These are phyloP conservation scores for Lanzia echinophila DNA, from an alignment of 2,329 filamentous ascomycete species.

Conservation along the genomic window DNA sequence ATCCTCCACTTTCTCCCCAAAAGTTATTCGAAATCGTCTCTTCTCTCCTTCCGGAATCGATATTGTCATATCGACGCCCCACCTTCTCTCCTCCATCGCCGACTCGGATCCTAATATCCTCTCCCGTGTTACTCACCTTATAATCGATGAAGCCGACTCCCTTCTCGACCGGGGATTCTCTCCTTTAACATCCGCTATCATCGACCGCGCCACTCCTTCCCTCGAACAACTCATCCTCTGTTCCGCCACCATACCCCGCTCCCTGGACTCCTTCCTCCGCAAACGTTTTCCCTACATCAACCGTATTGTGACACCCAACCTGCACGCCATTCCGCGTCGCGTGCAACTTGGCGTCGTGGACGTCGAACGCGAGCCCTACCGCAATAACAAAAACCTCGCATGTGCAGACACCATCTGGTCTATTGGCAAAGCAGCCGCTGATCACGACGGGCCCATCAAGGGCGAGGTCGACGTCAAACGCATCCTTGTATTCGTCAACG, in stretches of 20 bases:
- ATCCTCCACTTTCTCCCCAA: slow-evolving; percentile 68
- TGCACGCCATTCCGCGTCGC: slow-evolving; percentile 90
- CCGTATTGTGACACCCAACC: slow-evolving; percentile 86
- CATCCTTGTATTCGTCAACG: slow-evolving; percentile 93
- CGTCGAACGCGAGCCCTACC: slow-evolving; percentile 85
- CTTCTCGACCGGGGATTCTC: slow-evolving; percentile 90
- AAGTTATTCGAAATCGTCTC: slow-evolving; percentile 75
- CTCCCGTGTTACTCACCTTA: slow-evolving; percentile 79
- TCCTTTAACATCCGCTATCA: slow-evolving; percentile 71
- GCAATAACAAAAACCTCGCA: slow-evolving; percentile 84
- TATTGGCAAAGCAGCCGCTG: slow-evolving; percentile 69
- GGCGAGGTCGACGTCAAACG: slow-evolving; percentile 65
- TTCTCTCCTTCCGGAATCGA: slow-evolving; percentile 80
- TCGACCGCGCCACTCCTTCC: slow-evolving; percentile 75
- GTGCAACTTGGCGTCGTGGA: slow-evolving; percentile 93
- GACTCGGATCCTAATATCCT: slow-evolving; percentile 87
- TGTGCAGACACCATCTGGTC: slow-evolving; percentile 94
- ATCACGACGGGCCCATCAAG: slow-evolving; percentile 49
- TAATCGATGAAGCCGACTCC: slow-evolving; percentile 94
- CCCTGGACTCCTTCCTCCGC: slow-evolving; percentile 78
- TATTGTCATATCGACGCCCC: slow-evolving; percentile 79
- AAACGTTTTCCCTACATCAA: slow-evolving; percentile 75
- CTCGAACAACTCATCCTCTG: slow-evolving; percentile 84
- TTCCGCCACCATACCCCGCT: slow-evolving; percentile 90
- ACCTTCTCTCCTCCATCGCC: slow-evolving; percentile 81